Base-by-base conservation (phyloP, 805 yeast species). In the Sungouiozyma ichnusensis region DNA sequence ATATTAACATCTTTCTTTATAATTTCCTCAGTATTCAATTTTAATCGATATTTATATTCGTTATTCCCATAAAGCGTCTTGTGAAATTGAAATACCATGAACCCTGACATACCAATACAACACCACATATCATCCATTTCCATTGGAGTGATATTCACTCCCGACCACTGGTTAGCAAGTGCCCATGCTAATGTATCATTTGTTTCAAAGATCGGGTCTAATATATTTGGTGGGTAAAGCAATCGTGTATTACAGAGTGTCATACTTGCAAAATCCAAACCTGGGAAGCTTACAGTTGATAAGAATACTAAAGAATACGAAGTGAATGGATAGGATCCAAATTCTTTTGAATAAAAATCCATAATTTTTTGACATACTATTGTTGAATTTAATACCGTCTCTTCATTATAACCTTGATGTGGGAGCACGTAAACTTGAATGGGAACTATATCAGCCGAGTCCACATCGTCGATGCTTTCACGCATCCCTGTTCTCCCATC, bases 261-360 rank as follows among this genome's bases (percentile, higher is more conserved):
- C 15, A 71, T 41, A 17, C 70, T 66, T 19, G 81, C 80, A 58
- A 84, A 87, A 34, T 81, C 78, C 54, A 72, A 71, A 41, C 71
- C 67, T 1, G 69, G 64, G 4, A 67, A 58, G 0, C 73, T 68
- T 16, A 73, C 50, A 18, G 79, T 79, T 9, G 76, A 71, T 4
- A 90, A 79, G 58, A 90, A 86, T 2, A 82, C 78, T 33, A 92
- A 53, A 0, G 87, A 74, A 53, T 81, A 87, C 18, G 92, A 78
- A 15, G 86, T 76, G 55, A 85, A 90, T 0, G 98, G 97, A 48
- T 78, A 94, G 0, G 97, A 84, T 4, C 97, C 96, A 60, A 81
- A 92, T 50, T 88, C 95, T 48, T 82, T 79, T 40, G 86, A 78
- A 52, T 77, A 86, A 55, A 73, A 87, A 45, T 87, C 94, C 53